phyloP scores from a whole-genome alignment of 768 basidiomycete species.

The Boletus rubropictus region DNA sequence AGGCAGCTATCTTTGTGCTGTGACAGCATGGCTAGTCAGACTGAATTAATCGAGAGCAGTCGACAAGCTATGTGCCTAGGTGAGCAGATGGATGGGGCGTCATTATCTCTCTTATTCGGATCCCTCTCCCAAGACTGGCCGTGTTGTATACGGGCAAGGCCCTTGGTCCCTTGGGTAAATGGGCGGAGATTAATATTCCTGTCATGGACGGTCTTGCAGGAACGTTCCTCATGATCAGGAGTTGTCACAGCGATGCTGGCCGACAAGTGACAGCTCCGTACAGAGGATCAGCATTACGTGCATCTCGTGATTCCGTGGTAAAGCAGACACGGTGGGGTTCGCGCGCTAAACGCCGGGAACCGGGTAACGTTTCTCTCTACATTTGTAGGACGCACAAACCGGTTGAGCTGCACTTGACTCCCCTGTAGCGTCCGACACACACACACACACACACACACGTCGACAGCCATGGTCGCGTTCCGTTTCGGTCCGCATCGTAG shows the following conservation, averaged over 20 bases:
- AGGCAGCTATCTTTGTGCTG: slow-evolving; percentile 24
- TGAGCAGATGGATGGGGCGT: no score
- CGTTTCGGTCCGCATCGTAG: slow-evolving; percentile 13
- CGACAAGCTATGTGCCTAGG: slow-evolving; percentile 17
- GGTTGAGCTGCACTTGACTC: no score
- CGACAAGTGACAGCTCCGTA: slow-evolving; percentile 9
- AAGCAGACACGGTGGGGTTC: neutral
- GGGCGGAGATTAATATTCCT: neutral
- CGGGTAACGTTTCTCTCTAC: neutral
- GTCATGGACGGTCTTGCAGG: neutral
- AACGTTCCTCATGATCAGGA: slow-evolving; percentile 11
- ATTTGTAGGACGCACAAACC: slow-evolving; percentile 5
- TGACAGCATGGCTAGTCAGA: slow-evolving; percentile 11
- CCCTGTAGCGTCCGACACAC: no score
- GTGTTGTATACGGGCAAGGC: no score
- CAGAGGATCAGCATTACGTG: neutral
- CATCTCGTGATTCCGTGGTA: slow-evolving; percentile 1
- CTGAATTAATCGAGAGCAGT: slow-evolving; percentile 6
- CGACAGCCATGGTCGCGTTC: slow-evolving; percentile 4
- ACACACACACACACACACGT: no score
- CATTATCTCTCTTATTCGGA: no score
- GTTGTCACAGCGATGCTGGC: no score
- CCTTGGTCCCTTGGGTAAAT: neutral
- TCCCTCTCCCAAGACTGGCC: neutral
- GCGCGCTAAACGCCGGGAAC: neutral